phyloP scores from a whole-genome alignment of 352 stramenopile species.

The Pythium sp. region DNA sequence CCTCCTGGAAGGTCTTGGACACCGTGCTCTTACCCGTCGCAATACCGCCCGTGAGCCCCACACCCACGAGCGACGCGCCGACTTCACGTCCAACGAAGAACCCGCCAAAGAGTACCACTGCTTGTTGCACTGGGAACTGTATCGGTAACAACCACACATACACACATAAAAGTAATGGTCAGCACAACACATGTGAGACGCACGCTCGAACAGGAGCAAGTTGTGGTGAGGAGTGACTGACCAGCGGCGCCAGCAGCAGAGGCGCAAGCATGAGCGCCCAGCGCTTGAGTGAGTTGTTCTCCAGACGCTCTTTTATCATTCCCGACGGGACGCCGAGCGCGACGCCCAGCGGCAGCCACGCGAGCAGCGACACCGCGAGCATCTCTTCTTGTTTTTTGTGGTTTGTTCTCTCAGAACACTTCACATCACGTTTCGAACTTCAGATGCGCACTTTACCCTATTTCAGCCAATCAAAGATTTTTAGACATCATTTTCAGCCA shows the following conservation, averaged over 20 bases:
- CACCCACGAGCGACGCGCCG: conserved; percentile 58
- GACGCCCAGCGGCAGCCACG: conserved; percentile 33
- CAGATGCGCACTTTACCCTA: not conserved
- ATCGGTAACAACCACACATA: not conserved
- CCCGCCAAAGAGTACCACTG: conserved; percentile 20
- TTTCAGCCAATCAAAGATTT: conserved; percentile 19
- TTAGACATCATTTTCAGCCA: conserved; percentile 8
- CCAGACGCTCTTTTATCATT: conserved; percentile 48
- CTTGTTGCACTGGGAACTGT: conserved; percentile 39
- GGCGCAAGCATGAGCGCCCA: conserved; percentile 42
- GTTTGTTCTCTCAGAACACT: not conserved
- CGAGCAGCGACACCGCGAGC: conserved; percentile 28
- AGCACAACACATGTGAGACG: not conserved
- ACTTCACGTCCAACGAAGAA: conserved; percentile 43
- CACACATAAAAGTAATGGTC: not conserved
- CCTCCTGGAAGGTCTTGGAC: conserved; percentile 49
- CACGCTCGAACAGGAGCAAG: not conserved
- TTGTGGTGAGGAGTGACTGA: conserved; percentile 16
- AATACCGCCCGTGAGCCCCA: conserved; percentile 83
- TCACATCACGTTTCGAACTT: not conserved
- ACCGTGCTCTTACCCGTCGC: conserved; percentile 85
- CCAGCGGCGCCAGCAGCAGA: conserved; percentile 36
- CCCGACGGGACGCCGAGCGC: conserved; percentile 44
- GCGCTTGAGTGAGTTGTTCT: conserved; percentile 39
- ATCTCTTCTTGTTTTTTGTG: not conserved